These are phyloP conservation scores for Austroboletus novae-zelandiae DNA, from an alignment of 1,284 basidiomycete genomes.

Conservation along the genomic window DNA sequence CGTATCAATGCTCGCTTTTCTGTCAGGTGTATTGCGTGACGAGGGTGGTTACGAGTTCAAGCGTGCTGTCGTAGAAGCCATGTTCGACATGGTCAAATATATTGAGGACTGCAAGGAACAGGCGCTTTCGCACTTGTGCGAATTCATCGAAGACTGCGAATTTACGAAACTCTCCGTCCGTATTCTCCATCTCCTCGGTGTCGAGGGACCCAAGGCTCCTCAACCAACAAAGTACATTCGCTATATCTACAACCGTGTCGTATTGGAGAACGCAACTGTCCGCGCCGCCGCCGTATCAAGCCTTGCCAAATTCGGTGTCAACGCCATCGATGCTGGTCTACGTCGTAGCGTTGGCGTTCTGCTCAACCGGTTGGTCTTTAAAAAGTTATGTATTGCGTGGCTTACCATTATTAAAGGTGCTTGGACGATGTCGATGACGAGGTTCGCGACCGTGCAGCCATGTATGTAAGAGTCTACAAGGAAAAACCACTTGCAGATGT, in stretches of 20 bases:
- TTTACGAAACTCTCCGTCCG: conserved; percentile 99
- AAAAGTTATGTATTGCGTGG: conserved; percentile 1
- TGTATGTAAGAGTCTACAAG: conserved; percentile 86
- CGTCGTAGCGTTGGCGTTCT: conserved; percentile 88
- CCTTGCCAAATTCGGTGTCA: conserved; percentile 96
- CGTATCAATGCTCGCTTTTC: conserved; percentile 91
- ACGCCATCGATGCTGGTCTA: conserved; percentile 74
- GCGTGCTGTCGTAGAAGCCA: conserved; percentile 97
- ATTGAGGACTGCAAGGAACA: conserved; percentile 95
- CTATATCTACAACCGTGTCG: conserved; percentile 99
- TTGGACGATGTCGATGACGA: conserved; percentile 99
- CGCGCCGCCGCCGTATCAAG: conserved; percentile 94
- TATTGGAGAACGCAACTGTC: conserved; percentile 97
- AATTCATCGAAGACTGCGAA: conserved; percentile 99
- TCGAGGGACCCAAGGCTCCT: conserved; percentile 93
- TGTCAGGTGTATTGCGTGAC: conserved; percentile 90
- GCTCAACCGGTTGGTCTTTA: conserved; percentile 63
- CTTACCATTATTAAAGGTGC: conserved; percentile 57
- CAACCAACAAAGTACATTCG: conserved; percentile 99
- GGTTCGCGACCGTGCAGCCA: conserved; percentile 95
- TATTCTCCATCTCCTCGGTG: conserved; percentile 91
- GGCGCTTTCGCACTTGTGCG: conserved; percentile 97
- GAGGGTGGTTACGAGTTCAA: conserved; percentile 99
- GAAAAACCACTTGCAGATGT: conserved; percentile 79
- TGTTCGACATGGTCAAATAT: conserved; percentile 99